phyloP scores from a whole-genome alignment of 148 eudicot species.

The Cornus suecica region DNA sequence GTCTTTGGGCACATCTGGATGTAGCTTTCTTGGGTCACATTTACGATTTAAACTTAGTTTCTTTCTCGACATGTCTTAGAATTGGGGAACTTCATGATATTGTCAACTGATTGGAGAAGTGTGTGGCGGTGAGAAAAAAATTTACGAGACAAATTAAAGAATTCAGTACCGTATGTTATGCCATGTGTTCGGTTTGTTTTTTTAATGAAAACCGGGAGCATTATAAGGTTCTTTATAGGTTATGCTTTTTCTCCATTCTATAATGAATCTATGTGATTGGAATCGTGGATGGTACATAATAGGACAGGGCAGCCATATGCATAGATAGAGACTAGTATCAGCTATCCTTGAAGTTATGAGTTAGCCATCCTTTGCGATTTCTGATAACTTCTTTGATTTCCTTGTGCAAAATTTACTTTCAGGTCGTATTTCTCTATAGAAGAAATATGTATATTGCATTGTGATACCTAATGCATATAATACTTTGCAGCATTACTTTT shows the following conservation, averaged over 20 bases:
- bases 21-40: conserved; percentile 3
- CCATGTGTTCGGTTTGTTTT: neutral
- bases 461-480: neutral
- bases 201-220: neutral
- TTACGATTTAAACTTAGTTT: neutral
- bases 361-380: neutral
- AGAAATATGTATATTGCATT: neutral
- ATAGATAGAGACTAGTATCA: conserved; percentile 1
- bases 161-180: neutral
- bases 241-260: neutral
- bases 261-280: neutral
- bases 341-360: neutral
- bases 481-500: neutral
- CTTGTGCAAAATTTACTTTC: neutral
- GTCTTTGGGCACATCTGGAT: neutral
- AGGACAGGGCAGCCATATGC: neutral
- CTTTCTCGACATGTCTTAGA: neutral
- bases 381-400: neutral
- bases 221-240: too few species aligned
- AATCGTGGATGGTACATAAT: neutral
- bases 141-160: neutral
- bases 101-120: neutral
- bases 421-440: neutral
- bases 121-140: neutral
- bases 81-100: neutral